Base-by-base conservation (phyloP, 2,329 filamentous ascomycete genomes). In the Neofusicoccum sp. region DNA sequence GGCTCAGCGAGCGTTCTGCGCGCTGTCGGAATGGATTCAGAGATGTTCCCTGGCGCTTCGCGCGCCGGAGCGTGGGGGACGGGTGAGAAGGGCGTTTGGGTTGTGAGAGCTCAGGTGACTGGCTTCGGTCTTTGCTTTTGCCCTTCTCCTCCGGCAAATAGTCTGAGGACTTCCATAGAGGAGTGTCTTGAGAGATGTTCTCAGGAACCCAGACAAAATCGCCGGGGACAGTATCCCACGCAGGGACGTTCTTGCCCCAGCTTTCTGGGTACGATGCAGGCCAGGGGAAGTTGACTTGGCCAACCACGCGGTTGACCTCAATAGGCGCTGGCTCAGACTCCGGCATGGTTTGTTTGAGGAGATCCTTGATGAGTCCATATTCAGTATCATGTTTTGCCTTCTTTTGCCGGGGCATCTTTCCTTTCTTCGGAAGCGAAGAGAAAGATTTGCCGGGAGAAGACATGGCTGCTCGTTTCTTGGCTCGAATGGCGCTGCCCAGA, bases 181-280 rank as follows among this genome's bases (percentile, higher is more conserved):
- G 26, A 26, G 12, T 1, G 43, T 33, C 4, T 1, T 33, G 6
- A 7, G 28, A 33, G 14, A 26, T 6, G 7, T 6, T 11, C 11
- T 53, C 12, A 14, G 11, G 31, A 5, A 12, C 6, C n/a, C 36
- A 7, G 14, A 11, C 12, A 4, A 6, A 28, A 31, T 7, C 14
- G 14, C 20, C 51, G 14, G 14, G 28, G 9, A 34, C 3, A 7
- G 41, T 47, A 16, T 26, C 16, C 54, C 54, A 58, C 11, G 54
- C 54, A 36, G 54, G 54, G 11, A 47, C 41, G 9, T 58, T 47
- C 20, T 14, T 45, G 11, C 41, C 41, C 54, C 54, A 58, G 16
- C 6, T n/a, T 14, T 40, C 36, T 3, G 36, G 11, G 6, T 12
- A n/a, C 11, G 12, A 16, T 16, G n/a, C 9, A 5, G 11, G 36